Conservation (phyloP, 2,329 filamentous ascomycete species). For the Pseudogymnoascus sp. region DNA sequence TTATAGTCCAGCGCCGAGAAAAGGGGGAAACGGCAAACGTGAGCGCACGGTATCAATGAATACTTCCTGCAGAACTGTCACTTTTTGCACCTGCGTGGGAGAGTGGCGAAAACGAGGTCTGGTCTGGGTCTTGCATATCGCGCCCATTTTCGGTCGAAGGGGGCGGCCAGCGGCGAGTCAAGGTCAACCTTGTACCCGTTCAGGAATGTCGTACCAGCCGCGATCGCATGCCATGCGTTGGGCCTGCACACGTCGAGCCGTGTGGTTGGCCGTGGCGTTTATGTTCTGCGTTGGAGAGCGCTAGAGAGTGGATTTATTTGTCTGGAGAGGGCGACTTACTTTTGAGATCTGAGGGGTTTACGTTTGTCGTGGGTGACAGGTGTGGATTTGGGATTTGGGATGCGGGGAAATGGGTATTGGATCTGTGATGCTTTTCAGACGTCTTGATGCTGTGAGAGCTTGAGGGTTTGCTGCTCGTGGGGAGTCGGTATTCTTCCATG, state of each 20-base stretch:
- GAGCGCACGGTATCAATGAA: neutral
- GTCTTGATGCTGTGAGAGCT: neutral
- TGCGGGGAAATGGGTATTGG: neutral
- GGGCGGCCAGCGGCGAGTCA: neutral
- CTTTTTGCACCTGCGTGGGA: neutral
- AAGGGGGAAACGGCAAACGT: neutral
- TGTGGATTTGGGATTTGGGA: neutral
- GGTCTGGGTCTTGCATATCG: neutral
- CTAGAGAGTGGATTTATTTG: neutral
- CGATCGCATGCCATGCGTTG: neutral
- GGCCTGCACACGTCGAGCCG: neutral
- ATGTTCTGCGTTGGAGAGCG: conserved; percentile 4
- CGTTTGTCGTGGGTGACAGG: neutral
- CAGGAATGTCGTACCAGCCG: neutral
- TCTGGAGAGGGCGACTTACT: neutral
- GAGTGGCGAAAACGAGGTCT: neutral
- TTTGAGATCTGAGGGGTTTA: neutral
- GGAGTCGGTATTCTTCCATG: neutral
- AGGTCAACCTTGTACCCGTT: neutral
- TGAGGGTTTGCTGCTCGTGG: neutral
- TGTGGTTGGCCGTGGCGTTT: neutral
- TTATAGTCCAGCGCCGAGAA: neutral
- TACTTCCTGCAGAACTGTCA: neutral
- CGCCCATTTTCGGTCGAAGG: neutral
- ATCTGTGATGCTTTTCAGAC: neutral